Evolutionary conservation across 2,329 filamentous ascomycete genomes (phyloP).

Genomic region (Fonsecaea nubica): DNA sequence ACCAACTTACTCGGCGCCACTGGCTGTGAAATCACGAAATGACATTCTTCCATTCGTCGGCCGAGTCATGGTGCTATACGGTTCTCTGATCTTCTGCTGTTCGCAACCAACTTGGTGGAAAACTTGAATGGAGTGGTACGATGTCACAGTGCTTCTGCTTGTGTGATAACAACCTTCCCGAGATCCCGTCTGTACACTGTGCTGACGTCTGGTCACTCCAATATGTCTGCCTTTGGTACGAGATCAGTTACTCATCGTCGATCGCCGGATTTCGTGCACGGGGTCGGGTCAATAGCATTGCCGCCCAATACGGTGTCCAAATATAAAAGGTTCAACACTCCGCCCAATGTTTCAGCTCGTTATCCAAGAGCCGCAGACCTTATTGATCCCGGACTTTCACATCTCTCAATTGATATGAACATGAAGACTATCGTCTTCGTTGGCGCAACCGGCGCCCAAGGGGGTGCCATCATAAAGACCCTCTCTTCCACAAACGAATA

Average conservation of each 20-base stretch:
- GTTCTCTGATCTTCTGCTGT: neutral
- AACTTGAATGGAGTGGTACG: neutral
- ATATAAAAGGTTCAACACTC: neutral
- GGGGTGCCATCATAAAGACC: constrained; percentile 55
- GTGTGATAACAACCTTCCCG: neutral
- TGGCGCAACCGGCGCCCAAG: constrained; percentile 60
- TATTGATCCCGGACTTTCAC: neutral
- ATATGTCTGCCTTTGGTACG: neutral
- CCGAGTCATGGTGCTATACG: neutral
- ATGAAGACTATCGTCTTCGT: constrained; percentile 45
- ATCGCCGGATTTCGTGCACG: neutral
- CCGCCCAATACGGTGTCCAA: neutral
- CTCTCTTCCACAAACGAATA: constrained; percentile 21
- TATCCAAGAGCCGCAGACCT: neutral
- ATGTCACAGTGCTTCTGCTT: neutral
- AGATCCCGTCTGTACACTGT: neutral
- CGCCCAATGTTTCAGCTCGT: neutral
- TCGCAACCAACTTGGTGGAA: neutral
- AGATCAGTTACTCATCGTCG: constrained; percentile 12
- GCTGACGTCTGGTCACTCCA: neutral
- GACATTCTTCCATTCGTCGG: neutral
- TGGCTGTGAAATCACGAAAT: neutral
- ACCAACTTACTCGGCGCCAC: neutral
- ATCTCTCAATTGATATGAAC: neutral
- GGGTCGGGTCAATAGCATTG: neutral